Evolutionary conservation across 805 yeast species (phyloP).

Genomic region (Maudiozyma barnettii): DNA sequence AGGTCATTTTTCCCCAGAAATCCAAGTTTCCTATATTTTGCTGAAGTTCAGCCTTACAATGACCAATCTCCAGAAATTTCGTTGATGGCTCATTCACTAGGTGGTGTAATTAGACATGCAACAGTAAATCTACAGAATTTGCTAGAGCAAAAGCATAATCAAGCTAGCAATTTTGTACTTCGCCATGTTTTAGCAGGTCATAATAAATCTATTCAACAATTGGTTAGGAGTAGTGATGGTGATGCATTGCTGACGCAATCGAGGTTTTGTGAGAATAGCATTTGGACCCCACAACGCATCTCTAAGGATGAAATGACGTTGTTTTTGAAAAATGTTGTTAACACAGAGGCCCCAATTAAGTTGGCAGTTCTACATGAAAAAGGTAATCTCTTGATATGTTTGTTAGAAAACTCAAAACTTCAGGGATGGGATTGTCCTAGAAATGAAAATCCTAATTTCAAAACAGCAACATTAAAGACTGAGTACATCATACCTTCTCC

Average conservation of each 20-base stretch:
- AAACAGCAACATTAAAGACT: conserved; percentile 11
- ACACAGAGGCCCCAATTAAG: conserved; percentile 39
- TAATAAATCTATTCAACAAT: conserved; percentile 60
- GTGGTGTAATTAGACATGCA: conserved; percentile 32
- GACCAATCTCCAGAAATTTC: conserved; percentile 28
- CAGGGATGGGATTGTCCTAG: conserved; percentile 53
- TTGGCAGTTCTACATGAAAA: conserved; percentile 41
- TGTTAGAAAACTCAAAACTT: conserved; percentile 34
- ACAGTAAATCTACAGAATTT: conserved; percentile 20
- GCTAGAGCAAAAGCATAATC: conserved; percentile 6
- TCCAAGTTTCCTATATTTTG: conserved; percentile 30
- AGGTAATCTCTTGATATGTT: conserved; percentile 38
- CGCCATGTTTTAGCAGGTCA: conserved; percentile 74
- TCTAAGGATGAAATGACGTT: conserved; percentile 28
- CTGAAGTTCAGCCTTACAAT: conserved; percentile 27
- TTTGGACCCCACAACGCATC: conserved; percentile 45
- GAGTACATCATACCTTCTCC: conserved; percentile 6
- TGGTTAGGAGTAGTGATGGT: conserved; percentile 62
- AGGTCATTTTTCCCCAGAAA: conserved; percentile 22
- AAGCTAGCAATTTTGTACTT: conserved; percentile 20
- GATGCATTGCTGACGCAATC: conserved; percentile 48
- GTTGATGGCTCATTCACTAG: conserved; percentile 38
- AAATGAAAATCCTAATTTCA: conserved; percentile 15
- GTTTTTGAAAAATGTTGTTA: conserved; percentile 32
- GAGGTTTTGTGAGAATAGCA: conserved; percentile 44